Base-by-base conservation (phyloP, 306 rosid species). In the Castanopsis chinensis region DNA sequence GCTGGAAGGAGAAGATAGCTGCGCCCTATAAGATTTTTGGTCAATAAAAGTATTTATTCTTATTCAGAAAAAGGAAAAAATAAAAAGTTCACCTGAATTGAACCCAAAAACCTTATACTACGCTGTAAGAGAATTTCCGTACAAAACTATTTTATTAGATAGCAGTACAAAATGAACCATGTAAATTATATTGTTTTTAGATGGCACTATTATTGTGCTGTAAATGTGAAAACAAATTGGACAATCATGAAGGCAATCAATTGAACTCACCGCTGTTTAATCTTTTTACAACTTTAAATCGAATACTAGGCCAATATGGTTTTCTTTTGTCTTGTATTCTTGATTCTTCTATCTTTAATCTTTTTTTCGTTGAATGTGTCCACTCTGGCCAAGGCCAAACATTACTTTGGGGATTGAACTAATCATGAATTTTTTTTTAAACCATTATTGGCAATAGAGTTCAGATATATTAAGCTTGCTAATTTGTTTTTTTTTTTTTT, bases 301-400 rank as follows among this genome's bases (percentile, higher is more conserved):
- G 58, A 71, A 71, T 13, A 71, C 75, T 11, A 23, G 75, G 12
- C 20, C 8, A 21, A 27, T 28, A 43, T 70, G 53, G 78, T 59
- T 68, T 75, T 33, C 60, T 56, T 18, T 30, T 30, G 21, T 43
- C 28, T 49, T 49, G 53, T 49, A 49, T 49, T 49, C 53, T 49
- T 49, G 15, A 49, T 49, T 49, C 53, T 49, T 49, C 53, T 49
- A 49, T 49, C 53, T 49, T 49, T 49, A 49, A 49, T 41, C 32
- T 11, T 25, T 69, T 53, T 58, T 69, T 17, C 32, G 70, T 71
- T 72, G 23, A 7, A 35, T 41, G 33, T 6, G 49, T 87, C 86
- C 45, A 37, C 45, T 85, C 86, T 69, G 79, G 72, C 53, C 3
- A 83, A 79, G 81, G 83, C 85, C 79, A 3, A 86, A 83, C 91